phyloP scores from a whole-genome alignment of 805 yeast genomes.

The Cyberlindnera xylosilytica region DNA sequence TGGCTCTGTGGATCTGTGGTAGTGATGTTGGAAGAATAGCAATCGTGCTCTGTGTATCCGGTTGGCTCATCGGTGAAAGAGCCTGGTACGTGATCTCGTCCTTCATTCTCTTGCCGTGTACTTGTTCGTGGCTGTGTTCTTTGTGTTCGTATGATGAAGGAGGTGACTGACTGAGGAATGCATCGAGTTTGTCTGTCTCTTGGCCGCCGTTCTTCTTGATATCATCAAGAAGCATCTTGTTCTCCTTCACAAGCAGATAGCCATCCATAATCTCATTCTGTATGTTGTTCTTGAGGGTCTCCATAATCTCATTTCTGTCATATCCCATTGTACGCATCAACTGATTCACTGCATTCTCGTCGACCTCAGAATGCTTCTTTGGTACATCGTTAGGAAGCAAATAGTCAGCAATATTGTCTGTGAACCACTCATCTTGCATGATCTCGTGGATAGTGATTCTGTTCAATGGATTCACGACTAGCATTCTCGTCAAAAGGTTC shows the following conservation, averaged over 20 bases:
- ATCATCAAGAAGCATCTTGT: constrained; percentile 67
- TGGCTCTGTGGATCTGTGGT: constrained; percentile 92
- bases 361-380: constrained; percentile 39
- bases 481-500: constrained; percentile 78
- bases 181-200: constrained; percentile 48
- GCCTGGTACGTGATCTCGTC: constrained; percentile 34
- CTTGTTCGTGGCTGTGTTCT: constrained; percentile 13
- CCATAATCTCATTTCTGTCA: constrained; percentile 76
- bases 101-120: constrained; percentile 20
- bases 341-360: constrained; percentile 72
- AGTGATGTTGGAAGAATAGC: constrained; percentile 91
- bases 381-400: constrained; percentile 51
- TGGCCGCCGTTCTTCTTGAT: constrained; percentile 11
- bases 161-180: constrained; percentile 58
- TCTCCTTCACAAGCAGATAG: constrained; percentile 77
- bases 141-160: constrained; percentile 31
- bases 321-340: constrained; percentile 85
- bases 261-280: constrained; percentile 83
- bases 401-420: constrained; percentile 74
- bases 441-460: constrained; percentile 91
- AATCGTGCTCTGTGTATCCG: constrained; percentile 62
- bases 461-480: constrained; percentile 90
- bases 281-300: constrained; percentile 58
- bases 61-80: constrained; percentile 23
- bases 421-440: constrained; percentile 93